A percentile compares a stretch with the other conserved stretches of the same genome.
These are phyloP conservation scores for Raffaelea ambrosiae DNA, from an alignment of 2,329 filamentous ascomycete species.

Conservation along the genomic window DNA sequence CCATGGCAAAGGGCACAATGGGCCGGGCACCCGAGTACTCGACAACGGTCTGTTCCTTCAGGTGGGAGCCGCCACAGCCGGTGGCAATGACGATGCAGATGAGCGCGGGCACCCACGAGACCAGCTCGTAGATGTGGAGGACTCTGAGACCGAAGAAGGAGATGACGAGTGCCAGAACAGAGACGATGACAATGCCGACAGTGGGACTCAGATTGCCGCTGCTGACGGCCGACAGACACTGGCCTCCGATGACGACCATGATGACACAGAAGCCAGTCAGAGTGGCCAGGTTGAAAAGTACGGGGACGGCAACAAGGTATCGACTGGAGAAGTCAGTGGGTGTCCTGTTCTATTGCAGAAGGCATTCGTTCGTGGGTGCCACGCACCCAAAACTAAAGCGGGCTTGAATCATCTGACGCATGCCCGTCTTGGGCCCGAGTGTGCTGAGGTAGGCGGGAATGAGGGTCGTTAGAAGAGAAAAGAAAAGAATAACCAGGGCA, in stretches of 20 bases:
- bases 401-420: conserved; percentile 59
- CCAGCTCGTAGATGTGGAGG: conserved; percentile 14
- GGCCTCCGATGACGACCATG: conserved; percentile 51
- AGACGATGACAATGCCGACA: conserved; percentile 49
- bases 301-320: conserved; percentile 50
- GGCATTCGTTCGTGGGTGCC: background rate
- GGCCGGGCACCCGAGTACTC: conserved; percentile 17
- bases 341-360: too few species aligned
- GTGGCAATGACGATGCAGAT: conserved; percentile 12
- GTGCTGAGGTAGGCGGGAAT: conserved; percentile 49
- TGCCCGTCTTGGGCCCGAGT: conserved; percentile 51
- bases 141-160: conserved; percentile 13
- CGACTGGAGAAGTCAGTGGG: conserved; percentile 31
- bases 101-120: conserved; percentile 13
- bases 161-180: conserved; percentile 16
- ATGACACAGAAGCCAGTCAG: conserved; percentile 56
- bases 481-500: conserved; percentile 54
- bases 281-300: conserved; percentile 54
- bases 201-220: conserved; percentile 38
- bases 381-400: conserved; percentile 51
- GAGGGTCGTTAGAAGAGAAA: conserved; percentile 44
- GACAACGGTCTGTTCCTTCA: conserved; percentile 16
- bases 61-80: conserved; percentile 11
- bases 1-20: conserved; percentile 46
- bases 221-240: conserved; percentile 47